These are phyloP conservation scores for Dalbergia cochinchinensis DNA, from an alignment of 306 rosid genomes.

Conservation along the genomic window DNA sequence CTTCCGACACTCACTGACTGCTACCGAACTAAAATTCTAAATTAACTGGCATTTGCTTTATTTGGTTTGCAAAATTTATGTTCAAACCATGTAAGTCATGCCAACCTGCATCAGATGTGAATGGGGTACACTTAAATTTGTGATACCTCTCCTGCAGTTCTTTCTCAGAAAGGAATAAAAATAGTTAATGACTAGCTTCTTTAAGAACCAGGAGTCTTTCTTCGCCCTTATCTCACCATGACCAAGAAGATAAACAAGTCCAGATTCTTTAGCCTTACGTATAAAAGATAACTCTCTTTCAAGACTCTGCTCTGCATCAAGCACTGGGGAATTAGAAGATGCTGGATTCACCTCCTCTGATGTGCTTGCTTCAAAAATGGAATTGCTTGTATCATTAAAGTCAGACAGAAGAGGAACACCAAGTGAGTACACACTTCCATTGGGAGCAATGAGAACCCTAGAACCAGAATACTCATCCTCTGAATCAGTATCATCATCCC, in stretches of 20 bases:
- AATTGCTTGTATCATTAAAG: constrained; percentile 46
- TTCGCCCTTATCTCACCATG: constrained; percentile 95
- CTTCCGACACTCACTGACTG: constrained; percentile 23
- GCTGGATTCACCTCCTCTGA: constrained; percentile 59
- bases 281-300: constrained; percentile 90
- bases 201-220: constrained; percentile 92
- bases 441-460: constrained; percentile 85
- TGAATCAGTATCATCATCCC: constrained; percentile 76
- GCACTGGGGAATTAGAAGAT: constrained; percentile 55
- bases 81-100: constrained; percentile 95
- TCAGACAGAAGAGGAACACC: constrained; percentile 86
- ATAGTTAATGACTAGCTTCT: constrained; percentile 88
- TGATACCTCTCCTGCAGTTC: constrained; percentile 86
- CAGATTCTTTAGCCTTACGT: constrained; percentile 89
- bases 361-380: constrained; percentile 68
- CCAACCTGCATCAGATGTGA: constrained; percentile 96
- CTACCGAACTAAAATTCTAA: constrained; percentile 23
- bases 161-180: constrained; percentile 89
- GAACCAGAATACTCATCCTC: constrained; percentile 63
- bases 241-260: constrained; percentile 94
- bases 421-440: constrained; percentile 91
- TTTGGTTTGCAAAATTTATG: constrained; percentile 48
- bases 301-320: constrained; percentile 87
- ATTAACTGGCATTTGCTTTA: constrained; percentile 31
- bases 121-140: constrained; percentile 95